Conservation (phyloP, 495 filamentous ascomycete genomes). For the Trichoderma parareesei region DNA sequence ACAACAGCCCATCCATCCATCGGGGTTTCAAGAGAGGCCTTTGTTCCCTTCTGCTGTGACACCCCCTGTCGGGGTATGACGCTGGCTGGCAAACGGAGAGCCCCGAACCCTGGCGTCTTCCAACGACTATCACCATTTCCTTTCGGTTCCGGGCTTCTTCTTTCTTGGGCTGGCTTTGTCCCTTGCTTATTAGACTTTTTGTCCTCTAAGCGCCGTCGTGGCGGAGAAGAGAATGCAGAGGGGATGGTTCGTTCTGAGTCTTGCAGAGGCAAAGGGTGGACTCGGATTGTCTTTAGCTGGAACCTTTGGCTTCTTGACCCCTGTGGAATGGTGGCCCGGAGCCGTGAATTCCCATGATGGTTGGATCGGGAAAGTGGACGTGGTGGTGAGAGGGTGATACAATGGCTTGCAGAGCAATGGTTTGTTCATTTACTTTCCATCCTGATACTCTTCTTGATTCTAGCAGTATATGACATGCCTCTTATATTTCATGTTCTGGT, state of each 20-base stretch:
- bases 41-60: neutral
- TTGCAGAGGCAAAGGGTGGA: neutral
- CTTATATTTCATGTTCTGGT: neutral
- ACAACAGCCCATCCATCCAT: too few relatives aligned
- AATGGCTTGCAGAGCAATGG: too few relatives aligned
- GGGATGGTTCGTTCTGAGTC: too few relatives aligned
- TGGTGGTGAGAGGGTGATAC: too few relatives aligned
- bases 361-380: too few relatives aligned
- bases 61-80: neutral
- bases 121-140: slow-evolving; percentile 2
- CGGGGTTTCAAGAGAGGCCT: too few relatives aligned
- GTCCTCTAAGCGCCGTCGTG: neutral
- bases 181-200: neutral
- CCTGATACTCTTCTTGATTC: too few relatives aligned
- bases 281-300: neutral
- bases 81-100: neutral
- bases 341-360: too few relatives aligned
- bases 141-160: neutral
- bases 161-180: neutral
- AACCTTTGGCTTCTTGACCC: neutral
- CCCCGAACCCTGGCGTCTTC: neutral
- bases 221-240: too few relatives aligned
- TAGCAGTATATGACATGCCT: neutral
- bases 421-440: too few relatives aligned
- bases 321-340: too few relatives aligned